A percentile compares a stretch with the other conserved stretches of the same genome.
Evolutionary conservation across 352 stramenopile species (phyloP).

Genomic region (Poterioochromonas sp.): DNA sequence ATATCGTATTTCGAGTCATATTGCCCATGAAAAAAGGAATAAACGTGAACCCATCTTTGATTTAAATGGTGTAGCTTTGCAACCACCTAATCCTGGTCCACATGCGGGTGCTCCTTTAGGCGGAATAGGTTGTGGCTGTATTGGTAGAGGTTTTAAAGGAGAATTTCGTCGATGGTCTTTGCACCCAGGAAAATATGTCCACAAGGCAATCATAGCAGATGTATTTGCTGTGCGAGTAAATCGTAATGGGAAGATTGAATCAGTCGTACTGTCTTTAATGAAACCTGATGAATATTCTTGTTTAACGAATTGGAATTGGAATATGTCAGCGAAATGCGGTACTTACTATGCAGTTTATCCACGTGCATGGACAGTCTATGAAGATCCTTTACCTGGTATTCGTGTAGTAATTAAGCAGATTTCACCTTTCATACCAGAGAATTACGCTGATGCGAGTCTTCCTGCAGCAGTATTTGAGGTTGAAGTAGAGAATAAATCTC

Average conservation of each 20-base stretch:
- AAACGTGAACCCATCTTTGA: slow-evolving; percentile 47
- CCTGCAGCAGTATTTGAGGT: slow-evolving; percentile 40
- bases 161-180: slow-evolving; percentile 48
- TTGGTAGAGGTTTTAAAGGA: slow-evolving; percentile 44
- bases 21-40: slow-evolving; percentile 38
- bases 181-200: slow-evolving; percentile 41
- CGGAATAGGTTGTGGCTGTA: slow-evolving; percentile 44
- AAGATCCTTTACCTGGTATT: slow-evolving; percentile 40
- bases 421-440: slow-evolving; percentile 43
- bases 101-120: slow-evolving; percentile 47
- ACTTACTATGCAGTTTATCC: slow-evolving; percentile 43
- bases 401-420: slow-evolving; percentile 38
- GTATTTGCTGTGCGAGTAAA: slow-evolving; percentile 43
- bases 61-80: slow-evolving; percentile 40
- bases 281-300: not conserved
- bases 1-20: slow-evolving; percentile 43
- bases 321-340: slow-evolving; percentile 24
- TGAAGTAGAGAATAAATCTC: not conserved
- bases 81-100: slow-evolving; percentile 43
- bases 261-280: slow-evolving; percentile 35
- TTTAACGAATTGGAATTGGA: slow-evolving; percentile 41
- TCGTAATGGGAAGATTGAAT: slow-evolving; percentile 15
- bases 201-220: slow-evolving; percentile 38
- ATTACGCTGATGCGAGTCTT: slow-evolving; percentile 44
- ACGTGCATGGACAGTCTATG: slow-evolving; percentile 43